These are phyloP conservation scores for Alternaria sp. DNA, from an alignment of 2,329 filamentous ascomycete genomes.

Conservation along the genomic window DNA sequence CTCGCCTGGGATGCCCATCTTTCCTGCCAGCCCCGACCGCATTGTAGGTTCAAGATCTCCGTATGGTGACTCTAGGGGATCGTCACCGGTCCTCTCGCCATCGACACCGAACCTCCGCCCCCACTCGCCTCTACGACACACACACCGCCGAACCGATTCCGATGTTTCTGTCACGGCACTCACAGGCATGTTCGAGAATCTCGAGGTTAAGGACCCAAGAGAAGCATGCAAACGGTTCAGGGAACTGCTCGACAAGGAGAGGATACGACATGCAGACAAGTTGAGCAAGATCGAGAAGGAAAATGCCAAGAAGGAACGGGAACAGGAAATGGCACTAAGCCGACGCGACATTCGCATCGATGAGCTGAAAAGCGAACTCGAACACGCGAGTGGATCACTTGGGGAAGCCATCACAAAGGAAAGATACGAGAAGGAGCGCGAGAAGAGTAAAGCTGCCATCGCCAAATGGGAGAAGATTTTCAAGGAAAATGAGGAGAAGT, in stretches of 20 bases:
- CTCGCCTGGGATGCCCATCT: conserved; percentile 66
- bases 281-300: conserved; percentile 63
- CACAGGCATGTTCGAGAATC: conserved; percentile 76
- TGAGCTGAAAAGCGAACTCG: conserved; percentile 41
- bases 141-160: conserved; percentile 46
- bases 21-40: conserved; percentile 70
- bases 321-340: conserved; percentile 32
- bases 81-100: conserved; percentile 36
- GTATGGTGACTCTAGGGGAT: conserved; percentile 31
- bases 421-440: conserved; percentile 41
- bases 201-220: conserved; percentile 63
- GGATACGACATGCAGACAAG: conserved; percentile 46
- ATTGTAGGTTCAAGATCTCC: conserved; percentile 59
- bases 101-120: conserved; percentile 54
- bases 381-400: conserved; percentile 32
- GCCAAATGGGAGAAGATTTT: conserved; percentile 47
- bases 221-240: conserved; percentile 57
- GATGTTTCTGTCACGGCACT: conserved; percentile 54
- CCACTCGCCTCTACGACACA: conserved; percentile 29
- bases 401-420: conserved; percentile 40
- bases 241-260: conserved; percentile 55
- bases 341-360: conserved; percentile 25
- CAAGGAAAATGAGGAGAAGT: conserved; percentile 43
- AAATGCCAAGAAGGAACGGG: conserved; percentile 66
- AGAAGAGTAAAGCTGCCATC: conserved; percentile 43